Evolutionary conservation across 1,284 basidiomycete genomes (phyloP).

Genomic region (Moniliophthora roreri): DNA sequence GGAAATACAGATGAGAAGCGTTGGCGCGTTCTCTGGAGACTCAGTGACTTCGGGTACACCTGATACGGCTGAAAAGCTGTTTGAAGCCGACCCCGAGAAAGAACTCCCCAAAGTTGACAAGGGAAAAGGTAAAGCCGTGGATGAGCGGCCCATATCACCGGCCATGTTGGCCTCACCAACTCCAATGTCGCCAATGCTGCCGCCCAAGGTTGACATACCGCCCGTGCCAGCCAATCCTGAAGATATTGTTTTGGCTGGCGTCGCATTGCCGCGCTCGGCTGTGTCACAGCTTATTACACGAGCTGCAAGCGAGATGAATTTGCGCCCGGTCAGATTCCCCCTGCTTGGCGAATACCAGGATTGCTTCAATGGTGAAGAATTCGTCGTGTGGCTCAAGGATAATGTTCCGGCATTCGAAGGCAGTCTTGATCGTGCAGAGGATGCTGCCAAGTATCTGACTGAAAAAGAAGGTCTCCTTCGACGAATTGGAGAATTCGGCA

Average conservation of each 20-base stretch:
- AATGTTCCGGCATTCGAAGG: conserved; percentile 23
- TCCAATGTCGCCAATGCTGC: conserved; percentile 55
- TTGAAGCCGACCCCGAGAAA: conserved; percentile 38
- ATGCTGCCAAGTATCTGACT: conserved; percentile 75
- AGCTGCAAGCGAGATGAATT: conserved; percentile 61
- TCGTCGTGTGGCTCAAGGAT: conserved; percentile 27
- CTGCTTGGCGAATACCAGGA: conserved; percentile 87
- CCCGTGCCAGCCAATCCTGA: conserved; percentile 40
- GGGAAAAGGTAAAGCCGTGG: conserved; percentile 71
- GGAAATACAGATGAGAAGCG: conserved; percentile 65
- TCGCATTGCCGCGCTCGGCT: conserved; percentile 62
- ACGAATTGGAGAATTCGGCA: conserved; percentile 79
- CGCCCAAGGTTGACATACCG: conserved; percentile 37
- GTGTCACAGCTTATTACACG: conserved; percentile 69
- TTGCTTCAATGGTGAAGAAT: conserved; percentile 45
- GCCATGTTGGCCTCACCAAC: conserved; percentile 59
- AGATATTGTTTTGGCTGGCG: conserved; percentile 72
- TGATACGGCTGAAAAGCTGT: conserved; percentile 25
- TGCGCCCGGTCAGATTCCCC: conserved; percentile 71
- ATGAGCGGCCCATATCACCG: conserved; percentile 34
- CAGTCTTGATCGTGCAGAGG: conserved; percentile 69
- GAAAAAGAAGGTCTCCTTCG: conserved; percentile 75
- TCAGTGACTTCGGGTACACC: conserved; percentile 19
- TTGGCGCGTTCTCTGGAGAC: conserved; percentile 24
- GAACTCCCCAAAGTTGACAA: conserved; percentile 63